Conservation (phyloP, 371 early-diverging fungal genomes). For the Choanephora cucurbitarum region DNA sequence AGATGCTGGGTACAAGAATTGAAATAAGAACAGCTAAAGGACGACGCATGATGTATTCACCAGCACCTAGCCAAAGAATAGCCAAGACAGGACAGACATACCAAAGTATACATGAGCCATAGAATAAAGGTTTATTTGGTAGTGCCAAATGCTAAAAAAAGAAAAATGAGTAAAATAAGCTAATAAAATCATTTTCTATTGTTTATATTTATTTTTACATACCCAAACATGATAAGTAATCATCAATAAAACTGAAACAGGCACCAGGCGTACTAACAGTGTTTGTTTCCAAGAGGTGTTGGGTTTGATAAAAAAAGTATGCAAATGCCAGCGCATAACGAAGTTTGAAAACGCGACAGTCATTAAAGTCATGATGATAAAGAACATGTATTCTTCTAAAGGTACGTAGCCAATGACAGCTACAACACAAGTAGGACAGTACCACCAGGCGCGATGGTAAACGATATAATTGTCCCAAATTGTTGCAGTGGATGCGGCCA, state of each 20-base stretch:
- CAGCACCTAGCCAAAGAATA: constrained; percentile 57
- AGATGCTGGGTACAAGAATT: constrained; percentile 49
- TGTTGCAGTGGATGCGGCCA: constrained; percentile 60
- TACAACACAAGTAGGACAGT: constrained; percentile 52
- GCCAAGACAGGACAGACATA: constrained; percentile 59
- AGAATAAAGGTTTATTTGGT: constrained; percentile 52
- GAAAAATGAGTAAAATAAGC: neutral
- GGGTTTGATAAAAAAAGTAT: constrained; percentile 35
- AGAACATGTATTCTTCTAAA: constrained; percentile 66
- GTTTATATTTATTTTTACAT: constrained; percentile 9
- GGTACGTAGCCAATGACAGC: constrained; percentile 65
- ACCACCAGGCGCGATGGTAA: constrained; percentile 57
- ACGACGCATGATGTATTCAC: constrained; percentile 54
- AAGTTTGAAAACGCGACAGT: constrained; percentile 47
- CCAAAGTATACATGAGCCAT: constrained; percentile 57
- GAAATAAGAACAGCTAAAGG: constrained; percentile 27
- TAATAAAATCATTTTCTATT: neutral
- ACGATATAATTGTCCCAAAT: constrained; percentile 69
- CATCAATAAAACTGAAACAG: constrained; percentile 31
- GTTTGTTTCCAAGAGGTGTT: constrained; percentile 27
- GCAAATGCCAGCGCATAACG: constrained; percentile 49
- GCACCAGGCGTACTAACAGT: constrained; percentile 33
- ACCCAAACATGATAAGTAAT: constrained; percentile 46
- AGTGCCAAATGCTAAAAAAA: constrained; percentile 29
- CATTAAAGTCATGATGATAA: constrained; percentile 61